phyloP scores from a whole-genome alignment of 192 early-diverging fungal species.

The Coemansia sp. region DNA sequence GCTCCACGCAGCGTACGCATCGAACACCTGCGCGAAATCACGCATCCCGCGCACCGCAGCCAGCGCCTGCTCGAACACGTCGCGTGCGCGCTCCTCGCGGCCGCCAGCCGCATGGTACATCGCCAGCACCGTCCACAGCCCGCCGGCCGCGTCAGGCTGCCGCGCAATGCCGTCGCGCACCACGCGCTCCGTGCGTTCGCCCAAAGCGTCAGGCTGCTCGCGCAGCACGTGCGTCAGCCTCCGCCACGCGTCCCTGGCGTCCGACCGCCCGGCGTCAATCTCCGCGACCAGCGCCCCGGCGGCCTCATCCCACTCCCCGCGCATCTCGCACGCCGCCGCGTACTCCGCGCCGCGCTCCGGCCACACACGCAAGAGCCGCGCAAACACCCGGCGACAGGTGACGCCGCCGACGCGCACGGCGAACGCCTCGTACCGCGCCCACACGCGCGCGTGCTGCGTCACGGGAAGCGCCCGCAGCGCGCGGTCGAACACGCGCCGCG shows the following conservation, averaged over 20 bases:
- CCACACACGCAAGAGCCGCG: constrained; percentile 82
- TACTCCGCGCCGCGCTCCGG: constrained; percentile 74
- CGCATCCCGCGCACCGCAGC: constrained; percentile 73
- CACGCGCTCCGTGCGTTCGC: constrained; percentile 58
- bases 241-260: constrained; percentile 57
- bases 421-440: constrained; percentile 83
- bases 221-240: constrained; percentile 79
- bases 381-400: constrained; percentile 75
- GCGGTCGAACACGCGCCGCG: constrained; percentile 86
- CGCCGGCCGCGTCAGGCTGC: constrained; percentile 64
- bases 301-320: constrained; percentile 74
- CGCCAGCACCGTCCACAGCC: constrained; percentile 84
- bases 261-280: constrained; percentile 56
- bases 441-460: constrained; percentile 89
- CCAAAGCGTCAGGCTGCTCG: constrained; percentile 66
- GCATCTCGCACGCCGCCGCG: constrained; percentile 65
- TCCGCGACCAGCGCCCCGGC: constrained; percentile 65
- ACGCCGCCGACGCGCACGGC: constrained; percentile 75
- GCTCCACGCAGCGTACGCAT: constrained; percentile 95
- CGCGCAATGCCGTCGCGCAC: constrained; percentile 64
- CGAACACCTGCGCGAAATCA: constrained; percentile 95
- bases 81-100: constrained; percentile 83
- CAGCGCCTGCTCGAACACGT: constrained; percentile 93
- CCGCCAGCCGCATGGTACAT: constrained; percentile 73
- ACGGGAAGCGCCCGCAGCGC: constrained; percentile 86